Base-by-base conservation (phyloP, 2,329 filamentous ascomycete species). In the Botrytis elliptica region DNA sequence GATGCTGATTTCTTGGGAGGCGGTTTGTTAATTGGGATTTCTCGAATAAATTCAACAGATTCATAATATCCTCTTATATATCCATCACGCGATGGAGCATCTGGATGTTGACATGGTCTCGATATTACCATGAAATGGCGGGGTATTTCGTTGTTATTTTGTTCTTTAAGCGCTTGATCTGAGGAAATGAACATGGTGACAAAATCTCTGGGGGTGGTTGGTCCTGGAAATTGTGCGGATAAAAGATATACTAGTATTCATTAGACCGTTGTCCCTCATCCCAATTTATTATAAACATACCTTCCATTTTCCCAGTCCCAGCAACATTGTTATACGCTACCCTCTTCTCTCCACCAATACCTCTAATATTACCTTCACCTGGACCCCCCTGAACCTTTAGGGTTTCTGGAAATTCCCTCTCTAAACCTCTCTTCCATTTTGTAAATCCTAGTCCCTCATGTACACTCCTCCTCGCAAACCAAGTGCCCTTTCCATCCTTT, bases 61-160 rank as follows among this genome's bases (percentile, higher is more conserved):
- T 98, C 95, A 78, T 98, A 98, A 76, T 91, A 87, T 4, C 95
- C 95, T 59, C 94, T 88, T 67, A 97, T 93, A 81, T 91, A 95
- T 25, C 93, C 93, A 74, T 88, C 84, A 16, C 91, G 86, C 20
- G 87, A 86, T 33, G 91, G 90, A 49, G 92, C 91, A 74, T 93
- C 89, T 0, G 91, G 90, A 81, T 98, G 94, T 33, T 87, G 83
- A 79, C 94, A 93, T 1, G 95, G 95, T 81, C 92, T 94, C 3
- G 94, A 97, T 4, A 98, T 88, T 71, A 98, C 88, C 87, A 97
- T 93, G 81, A 91, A 97, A 79, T 95, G 92, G 75, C 92, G 85
- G 14, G 89, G 89, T 55, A 77, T 82, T 82, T 82, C 44, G 80
- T 81, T 59, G 29, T 75, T 75, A 42, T 72, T 65, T 59, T 77